These are phyloP conservation scores for Apiospora hydei DNA, from an alignment of 2,329 filamentous ascomycete species.

Conservation along the genomic window DNA sequence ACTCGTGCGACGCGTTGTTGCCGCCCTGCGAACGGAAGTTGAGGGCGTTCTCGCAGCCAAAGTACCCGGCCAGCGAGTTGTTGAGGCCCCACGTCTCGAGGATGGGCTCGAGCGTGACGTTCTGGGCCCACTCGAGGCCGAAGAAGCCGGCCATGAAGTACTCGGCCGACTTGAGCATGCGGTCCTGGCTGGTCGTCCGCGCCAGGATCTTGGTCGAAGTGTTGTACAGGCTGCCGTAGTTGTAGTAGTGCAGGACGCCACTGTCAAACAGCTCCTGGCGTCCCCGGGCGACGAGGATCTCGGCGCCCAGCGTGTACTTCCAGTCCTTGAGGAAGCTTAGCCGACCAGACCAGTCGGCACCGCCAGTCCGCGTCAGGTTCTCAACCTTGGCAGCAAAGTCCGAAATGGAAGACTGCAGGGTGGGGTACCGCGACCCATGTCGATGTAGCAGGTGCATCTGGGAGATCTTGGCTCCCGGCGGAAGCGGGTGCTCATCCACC, in stretches of 20 bases:
- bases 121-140: constrained; percentile 73
- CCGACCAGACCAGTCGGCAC: constrained; percentile 61
- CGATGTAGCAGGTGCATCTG: constrained; percentile 70
- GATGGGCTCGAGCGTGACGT: constrained; percentile 75
- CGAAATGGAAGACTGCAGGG: constrained; percentile 62
- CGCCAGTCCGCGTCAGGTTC: constrained; percentile 33
- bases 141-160: constrained; percentile 84
- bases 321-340: constrained; percentile 74
- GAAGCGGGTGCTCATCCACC: constrained; percentile 74
- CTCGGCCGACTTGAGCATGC: constrained; percentile 79
- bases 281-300: constrained; percentile 76
- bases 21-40: constrained; percentile 54
- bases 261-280: constrained; percentile 77
- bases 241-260: constrained; percentile 73
- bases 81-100: constrained; percentile 71
- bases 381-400: constrained; percentile 64
- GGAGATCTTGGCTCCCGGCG: constrained; percentile 68
- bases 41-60: constrained; percentile 69
- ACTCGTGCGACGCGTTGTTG: constrained; percentile 61
- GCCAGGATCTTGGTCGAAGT: constrained; percentile 76
- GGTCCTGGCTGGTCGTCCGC: constrained; percentile 77
- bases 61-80: constrained; percentile 73
- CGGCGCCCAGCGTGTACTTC: constrained; percentile 72
- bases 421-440: constrained; percentile 78
- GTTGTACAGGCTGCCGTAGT: constrained; percentile 75